phyloP scores from a whole-genome alignment of 2,329 filamentous ascomycete genomes.

The Mycocentrospora acerina region DNA sequence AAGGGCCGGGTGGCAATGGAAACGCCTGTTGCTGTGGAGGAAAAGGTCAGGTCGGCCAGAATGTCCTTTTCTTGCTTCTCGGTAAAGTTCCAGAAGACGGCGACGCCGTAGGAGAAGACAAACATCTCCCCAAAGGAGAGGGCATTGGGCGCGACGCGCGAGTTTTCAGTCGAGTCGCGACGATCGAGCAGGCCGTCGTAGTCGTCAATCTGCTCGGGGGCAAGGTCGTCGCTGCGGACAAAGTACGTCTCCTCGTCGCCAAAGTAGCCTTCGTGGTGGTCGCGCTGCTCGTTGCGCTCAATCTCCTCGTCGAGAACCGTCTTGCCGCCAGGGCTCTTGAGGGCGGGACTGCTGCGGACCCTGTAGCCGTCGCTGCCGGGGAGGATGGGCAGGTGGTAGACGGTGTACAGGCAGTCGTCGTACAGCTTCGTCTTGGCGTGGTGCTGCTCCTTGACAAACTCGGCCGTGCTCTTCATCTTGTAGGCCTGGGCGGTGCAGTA shows the following conservation, averaged over 20 bases:
- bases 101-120: constrained; percentile 94
- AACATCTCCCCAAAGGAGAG: constrained; percentile 93
- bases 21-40: constrained; percentile 64
- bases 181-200: constrained; percentile 20
- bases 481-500: constrained; percentile 96
- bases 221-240: constrained; percentile 37
- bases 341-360: constrained; percentile 82
- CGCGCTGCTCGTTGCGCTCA: constrained; percentile 83
- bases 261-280: constrained; percentile 90
- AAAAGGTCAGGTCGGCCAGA: constrained; percentile 90
- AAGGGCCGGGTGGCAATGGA: constrained; percentile 77
- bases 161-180: constrained; percentile 28
- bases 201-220: constrained; percentile 22
- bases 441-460: constrained; percentile 85
- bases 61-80: constrained; percentile 96
- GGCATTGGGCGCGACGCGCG: constrained; percentile 66
- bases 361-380: constrained; percentile 85
- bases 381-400: constrained; percentile 88
- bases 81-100: constrained; percentile 98
- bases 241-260: constrained; percentile 67
- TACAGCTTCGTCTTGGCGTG: constrained; percentile 93
- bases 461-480: constrained; percentile 83
- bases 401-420: constrained; percentile 94
- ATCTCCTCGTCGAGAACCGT: constrained; percentile 94
- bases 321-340: constrained; percentile 91